Percentiles rank a stretch among this genome's conserved stretches.
Evolutionary conservation across 139 green algal genomes (phyloP).

Genomic region (Eudorina sp.): DNA sequence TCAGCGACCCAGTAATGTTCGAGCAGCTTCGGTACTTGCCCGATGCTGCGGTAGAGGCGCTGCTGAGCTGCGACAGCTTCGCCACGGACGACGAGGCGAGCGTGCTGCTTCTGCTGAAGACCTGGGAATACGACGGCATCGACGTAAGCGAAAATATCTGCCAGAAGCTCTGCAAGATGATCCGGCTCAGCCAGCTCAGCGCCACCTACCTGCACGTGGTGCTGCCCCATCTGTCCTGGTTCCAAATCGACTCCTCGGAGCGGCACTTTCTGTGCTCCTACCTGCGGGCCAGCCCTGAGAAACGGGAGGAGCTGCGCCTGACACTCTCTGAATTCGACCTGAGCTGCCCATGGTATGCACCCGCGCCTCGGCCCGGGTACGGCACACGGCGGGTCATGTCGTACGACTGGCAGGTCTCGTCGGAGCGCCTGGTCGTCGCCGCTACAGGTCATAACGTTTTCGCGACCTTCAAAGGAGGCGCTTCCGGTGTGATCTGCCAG

Average conservation of each 20-base stretch:
- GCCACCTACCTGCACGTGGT: background rate
- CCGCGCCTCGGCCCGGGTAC: too few relatives aligned
- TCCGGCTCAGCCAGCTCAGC: background rate
- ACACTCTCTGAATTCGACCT: background rate
- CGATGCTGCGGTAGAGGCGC: background rate
- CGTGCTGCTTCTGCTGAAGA: too few relatives aligned
- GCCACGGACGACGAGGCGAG: background rate
- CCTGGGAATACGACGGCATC: background rate
- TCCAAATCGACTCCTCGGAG: background rate
- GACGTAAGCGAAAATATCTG: background rate
- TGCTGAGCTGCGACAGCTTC: background rate
- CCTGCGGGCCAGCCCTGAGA: background rate
- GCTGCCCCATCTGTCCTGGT: background rate
- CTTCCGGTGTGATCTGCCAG: background rate
- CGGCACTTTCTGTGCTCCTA: background rate
- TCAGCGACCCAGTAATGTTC: background rate
- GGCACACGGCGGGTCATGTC: too few relatives aligned
- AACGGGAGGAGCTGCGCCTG: too few relatives aligned
- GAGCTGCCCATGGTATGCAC: background rate
- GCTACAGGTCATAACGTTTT: too few relatives aligned
- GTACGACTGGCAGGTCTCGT: background rate
- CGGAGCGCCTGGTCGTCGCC: background rate
- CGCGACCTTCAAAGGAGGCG: background rate
- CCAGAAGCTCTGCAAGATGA: background rate
- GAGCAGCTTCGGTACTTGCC: background rate